Conservation (phyloP, 2,329 filamentous ascomycete genomes). For the Cordyceps javanica region DNA sequence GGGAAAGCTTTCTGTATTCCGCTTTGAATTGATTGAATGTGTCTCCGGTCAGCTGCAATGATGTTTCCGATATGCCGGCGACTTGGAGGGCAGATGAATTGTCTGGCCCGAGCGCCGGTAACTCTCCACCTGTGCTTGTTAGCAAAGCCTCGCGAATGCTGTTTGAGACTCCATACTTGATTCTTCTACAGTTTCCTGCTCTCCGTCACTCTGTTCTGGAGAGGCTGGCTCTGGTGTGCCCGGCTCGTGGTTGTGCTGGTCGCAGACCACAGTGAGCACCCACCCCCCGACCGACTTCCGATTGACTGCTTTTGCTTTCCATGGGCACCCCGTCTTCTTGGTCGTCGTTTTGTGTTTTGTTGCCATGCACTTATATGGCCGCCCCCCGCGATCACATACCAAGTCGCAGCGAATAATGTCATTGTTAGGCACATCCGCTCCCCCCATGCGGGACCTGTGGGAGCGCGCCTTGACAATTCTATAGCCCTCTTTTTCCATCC, state of each 20-base stretch:
- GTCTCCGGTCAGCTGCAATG: constrained; percentile 35
- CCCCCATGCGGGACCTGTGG: constrained; percentile 35
- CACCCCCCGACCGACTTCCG: constrained; percentile 38
- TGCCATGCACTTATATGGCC: constrained; percentile 37
- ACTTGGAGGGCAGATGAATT: constrained; percentile 29
- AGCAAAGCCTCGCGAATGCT: background rate
- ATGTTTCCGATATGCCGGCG: constrained; percentile 32
- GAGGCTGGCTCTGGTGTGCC: constrained; percentile 37
- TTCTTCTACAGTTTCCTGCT: constrained; percentile 26
- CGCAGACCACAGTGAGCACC: constrained; percentile 38
- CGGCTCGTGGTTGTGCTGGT: constrained; percentile 39
- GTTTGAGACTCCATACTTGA: constrained; percentile 16
- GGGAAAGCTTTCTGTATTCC: constrained; percentile 38
- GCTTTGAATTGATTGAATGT: constrained; percentile 38
- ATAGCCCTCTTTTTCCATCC: constrained; percentile 39
- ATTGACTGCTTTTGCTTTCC: constrained; percentile 40
- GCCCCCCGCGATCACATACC: constrained; percentile 39
- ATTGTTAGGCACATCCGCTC: constrained; percentile 34
- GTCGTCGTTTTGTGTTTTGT: constrained; percentile 40
- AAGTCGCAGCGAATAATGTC: constrained; percentile 39
- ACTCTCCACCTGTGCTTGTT: constrained; percentile 11
- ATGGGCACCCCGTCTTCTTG: constrained; percentile 40
- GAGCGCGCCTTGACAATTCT: constrained; percentile 40
- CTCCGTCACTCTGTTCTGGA: constrained; percentile 26
- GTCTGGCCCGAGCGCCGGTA: constrained; percentile 8